Conservation (phyloP, 148 eudicot species). For the Dysphania ambrosioides region DNA sequence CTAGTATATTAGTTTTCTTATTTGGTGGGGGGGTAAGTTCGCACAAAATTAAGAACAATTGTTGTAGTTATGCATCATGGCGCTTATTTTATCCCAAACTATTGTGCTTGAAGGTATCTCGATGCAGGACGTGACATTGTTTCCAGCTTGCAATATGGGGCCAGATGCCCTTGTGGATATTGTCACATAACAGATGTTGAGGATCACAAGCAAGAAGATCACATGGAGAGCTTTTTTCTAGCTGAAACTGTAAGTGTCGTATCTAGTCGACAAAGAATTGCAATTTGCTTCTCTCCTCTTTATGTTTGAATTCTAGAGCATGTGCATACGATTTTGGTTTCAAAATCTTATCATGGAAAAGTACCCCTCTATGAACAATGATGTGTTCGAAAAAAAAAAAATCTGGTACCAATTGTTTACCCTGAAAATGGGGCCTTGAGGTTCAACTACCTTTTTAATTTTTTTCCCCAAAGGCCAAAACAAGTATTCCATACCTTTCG, state of each 20-base stretch:
- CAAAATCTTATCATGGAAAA: background rate
- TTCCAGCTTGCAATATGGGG: slow-evolving; percentile 89
- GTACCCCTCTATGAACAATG: background rate
- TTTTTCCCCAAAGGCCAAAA: no score
- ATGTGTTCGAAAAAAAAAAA: background rate
- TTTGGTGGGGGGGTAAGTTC: no score
- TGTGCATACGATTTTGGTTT: background rate
- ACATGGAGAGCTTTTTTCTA: slow-evolving; percentile 98
- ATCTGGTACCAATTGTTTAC: background rate
- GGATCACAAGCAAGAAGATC: slow-evolving; percentile 91
- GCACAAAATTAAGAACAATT: background rate
- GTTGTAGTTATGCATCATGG: background rate
- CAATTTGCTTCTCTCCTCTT: background rate
- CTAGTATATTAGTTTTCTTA: no score
- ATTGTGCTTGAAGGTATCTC: slow-evolving; percentile 58
- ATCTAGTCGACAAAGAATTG: slow-evolving; percentile 1
- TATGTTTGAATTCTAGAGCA: background rate
- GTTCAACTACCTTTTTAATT: no score
- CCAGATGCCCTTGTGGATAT: slow-evolving; percentile 95
- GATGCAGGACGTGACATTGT: slow-evolving; percentile 93
- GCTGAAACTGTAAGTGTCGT: slow-evolving; percentile 86
- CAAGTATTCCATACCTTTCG: no score
- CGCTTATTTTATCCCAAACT: background rate
- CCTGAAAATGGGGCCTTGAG: background rate
- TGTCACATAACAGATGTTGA: slow-evolving; percentile 97